Conservation (phyloP, 495 filamentous ascomycete species). For the Trichoderma reesei region DNA sequence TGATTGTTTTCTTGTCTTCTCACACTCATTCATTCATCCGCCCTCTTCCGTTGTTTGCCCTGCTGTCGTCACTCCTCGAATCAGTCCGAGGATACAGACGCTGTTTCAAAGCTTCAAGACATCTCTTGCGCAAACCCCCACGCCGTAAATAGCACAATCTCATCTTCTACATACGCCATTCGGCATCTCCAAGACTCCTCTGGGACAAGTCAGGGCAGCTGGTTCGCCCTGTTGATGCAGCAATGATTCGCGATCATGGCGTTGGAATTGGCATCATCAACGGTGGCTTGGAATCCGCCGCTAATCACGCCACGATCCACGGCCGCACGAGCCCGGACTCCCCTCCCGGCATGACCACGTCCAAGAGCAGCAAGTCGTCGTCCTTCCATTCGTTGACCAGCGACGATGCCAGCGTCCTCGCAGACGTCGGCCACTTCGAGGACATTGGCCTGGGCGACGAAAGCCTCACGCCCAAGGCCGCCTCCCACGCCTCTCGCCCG, state of each 20-base stretch:
- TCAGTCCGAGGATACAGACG: not conserved
- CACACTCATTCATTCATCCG: not conserved
- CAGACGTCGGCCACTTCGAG: slow-evolving; percentile 76
- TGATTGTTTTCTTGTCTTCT: too few relatives aligned
- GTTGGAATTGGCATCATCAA: slow-evolving; percentile 8
- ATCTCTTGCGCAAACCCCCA: not conserved
- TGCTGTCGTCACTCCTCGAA: not conserved
- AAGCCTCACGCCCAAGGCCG: slow-evolving; percentile 27
- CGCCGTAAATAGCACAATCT: not conserved
- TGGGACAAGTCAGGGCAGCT: not conserved
- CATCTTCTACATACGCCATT: not conserved
- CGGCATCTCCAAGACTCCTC: not conserved
- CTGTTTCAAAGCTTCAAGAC: slow-evolving; percentile 2
- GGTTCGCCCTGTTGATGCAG: slow-evolving; percentile 1
- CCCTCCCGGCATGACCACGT: slow-evolving; percentile 73
- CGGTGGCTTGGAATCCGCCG: slow-evolving; percentile 30
- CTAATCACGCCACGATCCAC: slow-evolving; percentile 18
- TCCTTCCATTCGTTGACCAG: slow-evolving; percentile 74
- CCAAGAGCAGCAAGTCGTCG: slow-evolving; percentile 83
- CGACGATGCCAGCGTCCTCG: slow-evolving; percentile 53
- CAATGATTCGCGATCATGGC: slow-evolving; percentile 2
- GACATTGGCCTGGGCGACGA: slow-evolving; percentile 85
- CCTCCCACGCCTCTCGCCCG: slow-evolving; percentile 18
- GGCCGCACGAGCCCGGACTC: slow-evolving; percentile 49
- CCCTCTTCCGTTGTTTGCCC: too few relatives aligned